Conservation (phyloP, 2,329 filamentous ascomycete species). For the Alternaria incomplexa region DNA sequence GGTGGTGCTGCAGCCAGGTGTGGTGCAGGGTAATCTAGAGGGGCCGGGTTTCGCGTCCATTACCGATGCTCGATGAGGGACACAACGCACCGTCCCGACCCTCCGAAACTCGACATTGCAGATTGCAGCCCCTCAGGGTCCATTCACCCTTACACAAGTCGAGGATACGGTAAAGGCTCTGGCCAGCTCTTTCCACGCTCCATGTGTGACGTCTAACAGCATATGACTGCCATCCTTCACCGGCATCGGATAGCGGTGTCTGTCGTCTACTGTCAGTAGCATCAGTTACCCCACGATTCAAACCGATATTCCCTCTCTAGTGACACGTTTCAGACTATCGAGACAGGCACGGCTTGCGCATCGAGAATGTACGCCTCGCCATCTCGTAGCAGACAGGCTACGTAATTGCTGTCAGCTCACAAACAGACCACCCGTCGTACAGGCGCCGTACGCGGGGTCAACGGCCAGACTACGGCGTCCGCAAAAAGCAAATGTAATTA, state of each 20-base stretch:
- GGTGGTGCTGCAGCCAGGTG: constrained; percentile 17
- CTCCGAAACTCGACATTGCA: constrained; percentile 9
- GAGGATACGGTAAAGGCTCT: not conserved
- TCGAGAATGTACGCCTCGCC: not conserved
- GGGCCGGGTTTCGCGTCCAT: constrained; percentile 14
- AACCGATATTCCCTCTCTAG: not conserved
- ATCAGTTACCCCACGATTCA: not conserved
- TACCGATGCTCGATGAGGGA: constrained; percentile 4
- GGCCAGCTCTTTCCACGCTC: not conserved
- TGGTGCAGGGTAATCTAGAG: constrained; percentile 16
- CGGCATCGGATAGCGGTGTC: constrained; percentile 16
- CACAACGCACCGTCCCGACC: constrained; percentile 8
- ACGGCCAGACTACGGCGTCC: not conserved
- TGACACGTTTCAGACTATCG: not conserved
- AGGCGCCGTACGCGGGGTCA: constrained; percentile 2
- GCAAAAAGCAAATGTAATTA: constrained; percentile 3
- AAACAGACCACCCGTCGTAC: not conserved
- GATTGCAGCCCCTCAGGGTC: constrained; percentile 3
- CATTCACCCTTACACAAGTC: constrained; percentile 1
- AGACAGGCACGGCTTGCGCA: not conserved
- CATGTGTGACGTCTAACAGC: constrained; percentile 4
- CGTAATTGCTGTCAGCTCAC: not conserved
- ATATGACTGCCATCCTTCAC: not conserved
- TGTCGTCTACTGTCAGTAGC: not conserved
- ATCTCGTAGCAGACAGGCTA: not conserved